Conservation (phyloP, 495 filamentous ascomycete species). For the Neurospora sp. region DNA sequence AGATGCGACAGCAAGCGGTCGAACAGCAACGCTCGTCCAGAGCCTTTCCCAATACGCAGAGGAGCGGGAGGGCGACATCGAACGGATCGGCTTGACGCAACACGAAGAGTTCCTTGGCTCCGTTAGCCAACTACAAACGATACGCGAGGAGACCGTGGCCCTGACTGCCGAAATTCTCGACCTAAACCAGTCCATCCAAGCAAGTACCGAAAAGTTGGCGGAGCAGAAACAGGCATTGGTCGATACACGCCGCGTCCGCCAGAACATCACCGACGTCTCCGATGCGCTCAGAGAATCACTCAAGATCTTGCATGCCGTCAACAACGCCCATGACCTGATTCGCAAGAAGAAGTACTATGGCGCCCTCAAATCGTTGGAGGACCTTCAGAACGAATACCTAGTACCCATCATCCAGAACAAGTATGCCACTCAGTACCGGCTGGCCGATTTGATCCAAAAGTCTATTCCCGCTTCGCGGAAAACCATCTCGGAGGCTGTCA, state of each 20-base stretch:
- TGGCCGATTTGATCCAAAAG: slow-evolving; percentile 90
- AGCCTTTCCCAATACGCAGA: slow-evolving; percentile 69
- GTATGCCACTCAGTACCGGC: slow-evolving; percentile 85
- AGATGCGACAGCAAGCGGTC: slow-evolving; percentile 71
- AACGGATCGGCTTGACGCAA: slow-evolving; percentile 87
- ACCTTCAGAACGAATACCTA: slow-evolving; percentile 91
- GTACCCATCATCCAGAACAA: slow-evolving; percentile 50
- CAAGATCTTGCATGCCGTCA: slow-evolving; percentile 84
- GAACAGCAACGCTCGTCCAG: slow-evolving; percentile 63
- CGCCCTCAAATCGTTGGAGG: slow-evolving; percentile 85
- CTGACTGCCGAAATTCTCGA: slow-evolving; percentile 86
- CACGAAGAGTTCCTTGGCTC: slow-evolving; percentile 94
- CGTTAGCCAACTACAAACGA: slow-evolving; percentile 82
- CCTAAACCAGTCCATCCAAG: slow-evolving; percentile 87
- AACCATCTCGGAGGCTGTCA: slow-evolving; percentile 89
- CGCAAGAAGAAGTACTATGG: slow-evolving; percentile 90
- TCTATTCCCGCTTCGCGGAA: slow-evolving; percentile 89
- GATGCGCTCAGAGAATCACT: slow-evolving; percentile 82
- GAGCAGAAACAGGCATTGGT: slow-evolving; percentile 92
- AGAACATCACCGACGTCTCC: slow-evolving; percentile 92
- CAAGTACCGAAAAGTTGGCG: slow-evolving; percentile 88
- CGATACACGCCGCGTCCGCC: slow-evolving; percentile 80
- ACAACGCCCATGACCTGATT: slow-evolving; percentile 86
- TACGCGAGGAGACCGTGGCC: slow-evolving; percentile 77
- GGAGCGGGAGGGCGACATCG: slow-evolving; percentile 84